phyloP scores from a whole-genome alignment of 768 basidiomycete genomes.

The Xerocomellus intermedius region DNA sequence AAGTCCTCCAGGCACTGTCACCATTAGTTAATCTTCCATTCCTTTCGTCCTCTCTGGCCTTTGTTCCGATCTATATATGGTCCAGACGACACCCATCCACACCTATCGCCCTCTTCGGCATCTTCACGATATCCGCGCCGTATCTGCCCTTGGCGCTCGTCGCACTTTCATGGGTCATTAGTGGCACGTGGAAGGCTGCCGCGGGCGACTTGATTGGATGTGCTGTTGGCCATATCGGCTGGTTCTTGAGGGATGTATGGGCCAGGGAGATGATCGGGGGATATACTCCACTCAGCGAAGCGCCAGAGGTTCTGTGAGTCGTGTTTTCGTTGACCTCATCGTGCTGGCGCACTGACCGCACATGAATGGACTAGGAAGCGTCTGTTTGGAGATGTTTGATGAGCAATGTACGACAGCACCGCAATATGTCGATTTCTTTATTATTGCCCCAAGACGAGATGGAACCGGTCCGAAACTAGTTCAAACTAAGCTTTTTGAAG shows the following conservation, averaged over 20 bases:
- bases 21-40: conserved; percentile 91
- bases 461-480: neutral
- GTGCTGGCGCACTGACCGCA: conserved; percentile 1
- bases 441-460: no score
- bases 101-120: conserved; percentile 93
- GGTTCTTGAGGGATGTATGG: conserved; percentile 87
- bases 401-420: conserved; percentile 7
- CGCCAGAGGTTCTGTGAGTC: conserved; percentile 68
- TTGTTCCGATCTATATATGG: conserved; percentile 97
- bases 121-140: conserved; percentile 92
- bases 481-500: no score
- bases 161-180: conserved; percentile 79
- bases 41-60: conserved; percentile 89
- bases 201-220: conserved; percentile 82
- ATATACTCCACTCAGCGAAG: conserved; percentile 65
- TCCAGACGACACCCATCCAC: conserved; percentile 91
- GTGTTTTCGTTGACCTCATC: neutral
- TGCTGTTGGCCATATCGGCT: conserved; percentile 81
- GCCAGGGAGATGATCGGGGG: conserved; percentile 84
- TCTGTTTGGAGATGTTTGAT: conserved; percentile 56
- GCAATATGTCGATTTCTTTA: conserved; percentile 1
- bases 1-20: conserved; percentile 58
- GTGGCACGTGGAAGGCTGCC: conserved; percentile 81
- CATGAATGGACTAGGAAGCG: conserved; percentile 47
- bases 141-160: conserved; percentile 94